Evolutionary conservation across 192 early-diverging fungal species (phyloP).

Genomic region (Gigaspora rosea): DNA sequence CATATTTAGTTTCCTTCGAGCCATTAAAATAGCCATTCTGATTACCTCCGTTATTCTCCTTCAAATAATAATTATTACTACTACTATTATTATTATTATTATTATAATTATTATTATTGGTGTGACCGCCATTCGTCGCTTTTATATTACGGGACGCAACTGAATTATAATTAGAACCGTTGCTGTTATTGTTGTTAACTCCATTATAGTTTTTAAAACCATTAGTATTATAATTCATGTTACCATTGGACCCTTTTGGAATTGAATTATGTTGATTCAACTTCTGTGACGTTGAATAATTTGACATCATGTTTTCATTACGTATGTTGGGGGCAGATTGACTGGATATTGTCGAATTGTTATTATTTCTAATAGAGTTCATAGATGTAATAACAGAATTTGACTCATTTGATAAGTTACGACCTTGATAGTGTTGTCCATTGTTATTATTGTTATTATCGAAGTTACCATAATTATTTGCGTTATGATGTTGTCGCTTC

Average conservation of each 20-base stretch:
- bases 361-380: no score
- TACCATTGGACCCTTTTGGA: background rate
- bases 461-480: no score
- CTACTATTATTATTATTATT: background rate
- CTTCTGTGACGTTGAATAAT: background rate
- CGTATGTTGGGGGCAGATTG: no score
- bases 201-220: background rate
- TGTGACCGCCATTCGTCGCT: background rate
- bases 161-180: background rate
- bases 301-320: background rate
- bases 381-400: no score
- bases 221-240: background rate
- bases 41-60: background rate
- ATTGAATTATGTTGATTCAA: background rate
- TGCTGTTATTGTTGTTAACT: background rate
- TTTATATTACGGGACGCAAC: background rate
- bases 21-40: background rate
- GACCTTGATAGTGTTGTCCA: no score
- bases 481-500: no score
- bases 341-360: no score
- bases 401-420: no score
- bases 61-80: conserved; percentile 18
- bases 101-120: background rate
- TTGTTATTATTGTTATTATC: no score
- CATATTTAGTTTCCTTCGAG: no score